A percentile compares a stretch with the other conserved stretches of the same genome.
These are phyloP conservation scores for Cucurbita ficifolia DNA, from an alignment of 306 rosid species.

Conservation along the genomic window DNA sequence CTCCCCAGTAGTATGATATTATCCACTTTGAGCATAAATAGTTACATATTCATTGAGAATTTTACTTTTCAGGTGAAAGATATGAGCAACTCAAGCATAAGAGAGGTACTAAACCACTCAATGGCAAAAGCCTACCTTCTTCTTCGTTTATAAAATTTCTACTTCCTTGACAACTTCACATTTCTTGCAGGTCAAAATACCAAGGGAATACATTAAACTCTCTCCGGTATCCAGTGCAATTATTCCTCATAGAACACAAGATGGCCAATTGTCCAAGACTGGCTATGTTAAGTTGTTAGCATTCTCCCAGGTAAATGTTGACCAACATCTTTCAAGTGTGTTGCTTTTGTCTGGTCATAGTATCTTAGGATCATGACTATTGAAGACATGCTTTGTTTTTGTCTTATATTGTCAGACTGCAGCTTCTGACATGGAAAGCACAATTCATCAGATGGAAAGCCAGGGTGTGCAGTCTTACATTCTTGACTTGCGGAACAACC, in stretches of 20 bases:
- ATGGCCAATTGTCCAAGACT: constrained; percentile 58
- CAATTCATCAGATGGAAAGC: constrained; percentile 61
- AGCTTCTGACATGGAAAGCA: constrained; percentile 73
- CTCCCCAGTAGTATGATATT: too few species aligned
- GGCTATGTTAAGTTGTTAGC: constrained; percentile 77
- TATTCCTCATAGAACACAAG: constrained; percentile 57
- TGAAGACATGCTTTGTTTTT: neutral
- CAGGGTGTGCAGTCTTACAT: constrained; percentile 88
- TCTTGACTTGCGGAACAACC: constrained; percentile 87
- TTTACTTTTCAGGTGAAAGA: constrained; percentile 39
- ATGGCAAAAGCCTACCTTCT: neutral
- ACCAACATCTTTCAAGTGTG: neutral
- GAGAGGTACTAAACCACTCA: constrained; percentile 45
- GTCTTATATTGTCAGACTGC: constrained; percentile 40
- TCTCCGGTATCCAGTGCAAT: constrained; percentile 77
- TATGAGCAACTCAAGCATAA: constrained; percentile 19
- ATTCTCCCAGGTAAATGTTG: constrained; percentile 66
- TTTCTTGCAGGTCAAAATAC: constrained; percentile 59
- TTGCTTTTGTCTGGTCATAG: neutral
- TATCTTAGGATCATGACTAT: neutral
- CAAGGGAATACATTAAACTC: constrained; percentile 72
- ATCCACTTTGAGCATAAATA: too few species aligned
- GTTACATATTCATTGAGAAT: neutral
- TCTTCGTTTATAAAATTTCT: neutral
- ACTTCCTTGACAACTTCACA: neutral